A percentile compares a stretch with the other conserved stretches of the same genome.
phyloP scores from a whole-genome alignment of 2,329 filamentous ascomycete genomes.

The Clonostachys rhizophaga region DNA sequence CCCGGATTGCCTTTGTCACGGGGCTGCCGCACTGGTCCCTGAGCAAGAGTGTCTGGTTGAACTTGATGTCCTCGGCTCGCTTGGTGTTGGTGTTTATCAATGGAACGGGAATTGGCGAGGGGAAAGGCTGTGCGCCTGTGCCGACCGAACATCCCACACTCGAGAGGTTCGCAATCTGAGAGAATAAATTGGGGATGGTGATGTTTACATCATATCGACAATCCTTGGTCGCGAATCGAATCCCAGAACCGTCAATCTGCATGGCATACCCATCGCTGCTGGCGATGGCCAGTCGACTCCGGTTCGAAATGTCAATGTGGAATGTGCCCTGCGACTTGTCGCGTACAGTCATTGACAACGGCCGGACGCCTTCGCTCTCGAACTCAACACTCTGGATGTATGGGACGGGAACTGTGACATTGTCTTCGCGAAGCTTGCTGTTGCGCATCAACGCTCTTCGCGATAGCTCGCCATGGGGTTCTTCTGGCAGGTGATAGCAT shows the following conservation, averaged over 20 bases:
- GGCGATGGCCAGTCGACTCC: constrained; percentile 20
- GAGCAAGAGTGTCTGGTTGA: constrained; percentile 22
- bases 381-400: constrained; percentile 30
- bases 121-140: neutral
- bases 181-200: constrained; percentile 21
- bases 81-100: constrained; percentile 4
- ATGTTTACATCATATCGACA: constrained; percentile 26
- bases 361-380: constrained; percentile 18
- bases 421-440: constrained; percentile 16
- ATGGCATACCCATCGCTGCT: constrained; percentile 22
- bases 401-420: constrained; percentile 22
- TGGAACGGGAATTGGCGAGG: too few relatives aligned
- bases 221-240: constrained; percentile 24
- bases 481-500: constrained; percentile 20
- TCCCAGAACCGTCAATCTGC: constrained; percentile 20
- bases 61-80: constrained; percentile 16
- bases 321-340: constrained; percentile 17
- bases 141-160: constrained; percentile 19
- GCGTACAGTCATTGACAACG: constrained; percentile 23
- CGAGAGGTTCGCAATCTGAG: constrained; percentile 21
- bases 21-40: constrained; percentile 25
- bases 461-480: constrained; percentile 11
- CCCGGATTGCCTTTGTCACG: constrained; percentile 14
- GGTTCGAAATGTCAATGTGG: constrained; percentile 25
- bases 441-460: constrained; percentile 22